These are phyloP conservation scores for Pythium brachiatum DNA, from an alignment of 352 stramenopile genomes.

Conservation along the genomic window DNA sequence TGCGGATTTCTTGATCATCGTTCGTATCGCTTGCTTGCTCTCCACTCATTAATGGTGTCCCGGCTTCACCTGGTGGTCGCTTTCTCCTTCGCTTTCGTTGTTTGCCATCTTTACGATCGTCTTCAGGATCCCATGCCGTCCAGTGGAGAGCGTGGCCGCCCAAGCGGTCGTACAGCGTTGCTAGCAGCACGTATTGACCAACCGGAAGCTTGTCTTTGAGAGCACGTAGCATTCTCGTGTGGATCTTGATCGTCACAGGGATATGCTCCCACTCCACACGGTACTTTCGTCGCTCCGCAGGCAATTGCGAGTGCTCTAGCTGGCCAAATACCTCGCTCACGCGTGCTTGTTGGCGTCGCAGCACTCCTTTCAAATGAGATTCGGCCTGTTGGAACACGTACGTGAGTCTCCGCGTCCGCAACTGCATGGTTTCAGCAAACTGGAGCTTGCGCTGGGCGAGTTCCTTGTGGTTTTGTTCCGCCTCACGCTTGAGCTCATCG, in stretches of 20 bases:
- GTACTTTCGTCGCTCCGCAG: conserved; percentile 48
- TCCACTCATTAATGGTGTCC: neutral
- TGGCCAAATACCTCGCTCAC: conserved; percentile 64
- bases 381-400: conserved; percentile 77
- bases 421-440: conserved; percentile 35
- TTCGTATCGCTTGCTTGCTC: neutral
- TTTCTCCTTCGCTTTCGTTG: neutral
- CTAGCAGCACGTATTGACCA: conserved; percentile 79
- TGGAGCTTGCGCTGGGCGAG: conserved; percentile 48
- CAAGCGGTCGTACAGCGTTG: conserved; percentile 84
- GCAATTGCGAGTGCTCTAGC: conserved; percentile 36
- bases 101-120: conserved; percentile 3
- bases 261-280: conserved; percentile 71
- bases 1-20: neutral
- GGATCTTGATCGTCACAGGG: conserved; percentile 72
- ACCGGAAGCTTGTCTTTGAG: conserved; percentile 83
- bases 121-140: conserved; percentile 60
- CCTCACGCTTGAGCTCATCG: conserved; percentile 39
- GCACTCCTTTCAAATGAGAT: conserved; percentile 44
- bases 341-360: conserved; percentile 60
- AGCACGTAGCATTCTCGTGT: conserved; percentile 56
- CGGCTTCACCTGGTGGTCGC: neutral
- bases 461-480: conserved; percentile 34
- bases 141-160: conserved; percentile 78
- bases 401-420: conserved; percentile 49